phyloP scores from a whole-genome alignment of 257 asterid species.

The Coffea eugenioides region DNA sequence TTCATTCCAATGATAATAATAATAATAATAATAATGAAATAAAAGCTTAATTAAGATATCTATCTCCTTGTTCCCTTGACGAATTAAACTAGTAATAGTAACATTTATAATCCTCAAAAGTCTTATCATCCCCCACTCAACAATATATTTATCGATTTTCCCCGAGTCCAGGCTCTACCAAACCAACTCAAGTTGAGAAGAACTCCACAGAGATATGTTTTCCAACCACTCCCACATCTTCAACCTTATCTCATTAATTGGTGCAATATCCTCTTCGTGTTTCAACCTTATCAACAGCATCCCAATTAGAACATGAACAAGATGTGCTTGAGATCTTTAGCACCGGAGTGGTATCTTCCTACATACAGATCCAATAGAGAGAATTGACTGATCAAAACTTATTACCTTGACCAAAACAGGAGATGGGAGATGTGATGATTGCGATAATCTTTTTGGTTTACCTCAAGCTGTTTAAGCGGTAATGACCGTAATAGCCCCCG shows the following conservation, averaged over 20 bases:
- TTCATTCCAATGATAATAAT: neutral
- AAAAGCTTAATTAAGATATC: neutral
- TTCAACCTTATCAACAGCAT: no score
- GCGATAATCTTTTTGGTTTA: conserved; percentile 8
- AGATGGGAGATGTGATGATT: conserved; percentile 15
- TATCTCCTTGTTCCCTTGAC: neutral
- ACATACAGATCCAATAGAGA: no score
- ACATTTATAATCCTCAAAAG: neutral
- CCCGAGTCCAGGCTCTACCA: conserved; percentile 13
- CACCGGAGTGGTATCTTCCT: neutral
- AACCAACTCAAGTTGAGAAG: conserved; percentile 14
- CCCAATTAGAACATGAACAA: no score
- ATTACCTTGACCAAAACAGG: neutral
- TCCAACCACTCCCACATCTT: conserved; percentile 55
- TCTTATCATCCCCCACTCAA: neutral
- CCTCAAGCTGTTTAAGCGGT: conserved; percentile 13
- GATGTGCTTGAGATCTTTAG: no score
- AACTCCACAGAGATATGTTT: conserved; percentile 39
- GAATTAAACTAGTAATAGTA: neutral
- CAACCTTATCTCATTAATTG: conserved; percentile 45
- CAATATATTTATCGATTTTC: conserved; percentile 2
- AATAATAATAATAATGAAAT: neutral
- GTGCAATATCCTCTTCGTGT: neutral
- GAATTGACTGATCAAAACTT: neutral
- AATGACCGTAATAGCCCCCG: conserved; percentile 25